Evolutionary conservation across 306 rosid species (phyloP), one percentile per base, ranked within the genome.

Genomic region (Cicer bijugum): DNA sequence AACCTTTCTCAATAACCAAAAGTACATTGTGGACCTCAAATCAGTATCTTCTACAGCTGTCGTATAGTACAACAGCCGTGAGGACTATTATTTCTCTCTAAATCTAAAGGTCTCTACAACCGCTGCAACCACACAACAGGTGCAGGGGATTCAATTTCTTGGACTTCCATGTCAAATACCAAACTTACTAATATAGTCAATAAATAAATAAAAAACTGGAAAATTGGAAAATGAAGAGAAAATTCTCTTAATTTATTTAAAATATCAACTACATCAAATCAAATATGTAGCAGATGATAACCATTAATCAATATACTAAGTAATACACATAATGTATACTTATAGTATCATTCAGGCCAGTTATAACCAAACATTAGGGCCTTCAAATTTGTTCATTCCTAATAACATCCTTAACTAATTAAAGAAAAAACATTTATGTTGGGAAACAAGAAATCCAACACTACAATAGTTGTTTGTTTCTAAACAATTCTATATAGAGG

Each of bases 321-420:
- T 67, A 57, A 16, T 68, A 10, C 51, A 10, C 51, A 46, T 12
- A 12, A 38, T 9, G 44, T 61, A 0, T 38, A 37, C 12, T 12
- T 4, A 28, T 20, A 65, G 9, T 44, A 44, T 44, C 11, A 23
- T 57, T 57, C 51, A 5, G 1, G 43, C 55, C 45, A 72, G 12
- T 44, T 46, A 48, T 60, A 47, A 14, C 33, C 37, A n/a, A 11
- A 65, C 66, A 65, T 20, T 65, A 44, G 10, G 19, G 14, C 43
- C 67, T 55, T 76, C 74, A 62, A 64, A 53, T 55, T 47, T 14
- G 68, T 70, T 63, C 35, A 45, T 44, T 60, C 70, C 75, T 43
- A 51, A 74, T 16, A 42, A 45, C 63, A 75, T 23, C 50, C 75
- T 60, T 23, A 64, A 76, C 48, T 0, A 63, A 76, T 57, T 0